phyloP scores from a whole-genome alignment of 345 rosid species.

The Eucalyptus leucophloia region DNA sequence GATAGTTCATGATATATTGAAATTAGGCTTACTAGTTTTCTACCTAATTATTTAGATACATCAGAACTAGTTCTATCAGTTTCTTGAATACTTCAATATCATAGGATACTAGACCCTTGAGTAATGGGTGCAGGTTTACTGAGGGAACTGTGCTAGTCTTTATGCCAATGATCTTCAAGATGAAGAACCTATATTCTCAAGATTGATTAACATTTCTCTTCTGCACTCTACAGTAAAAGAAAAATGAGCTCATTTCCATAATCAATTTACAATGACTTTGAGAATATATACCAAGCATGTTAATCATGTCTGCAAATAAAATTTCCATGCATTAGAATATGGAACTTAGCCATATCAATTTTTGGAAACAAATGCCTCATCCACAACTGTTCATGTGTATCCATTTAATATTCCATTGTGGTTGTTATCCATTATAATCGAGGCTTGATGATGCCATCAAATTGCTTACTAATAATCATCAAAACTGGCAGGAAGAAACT shows the following conservation, averaged over 20 bases:
- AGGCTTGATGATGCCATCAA: not conserved
- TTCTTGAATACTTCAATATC: not conserved
- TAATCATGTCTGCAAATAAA: not conserved
- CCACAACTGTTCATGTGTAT: not conserved
- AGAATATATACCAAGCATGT: not conserved
- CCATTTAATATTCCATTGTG: not conserved
- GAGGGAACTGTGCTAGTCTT: not conserved
- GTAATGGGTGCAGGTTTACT: not conserved
- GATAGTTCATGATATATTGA: not conserved
- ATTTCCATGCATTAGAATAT: not conserved
- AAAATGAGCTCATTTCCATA: not conserved
- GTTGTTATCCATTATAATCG: not conserved
- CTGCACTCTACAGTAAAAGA: not conserved
- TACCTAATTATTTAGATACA: not conserved
- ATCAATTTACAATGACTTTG: not conserved
- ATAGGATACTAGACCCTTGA: not conserved
- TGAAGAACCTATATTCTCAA: not conserved
- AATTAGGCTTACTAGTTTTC: not conserved
- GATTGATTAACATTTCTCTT: not conserved
- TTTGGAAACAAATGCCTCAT: not conserved
- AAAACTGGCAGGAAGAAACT: constrained; percentile 49
- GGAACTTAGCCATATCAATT: not conserved
- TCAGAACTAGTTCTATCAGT: not conserved
- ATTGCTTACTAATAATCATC: too few relatives aligned
- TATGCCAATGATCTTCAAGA: not conserved